Conservation (phyloP, 2,329 filamentous ascomycete species). For the Emergomyces orientalis region DNA sequence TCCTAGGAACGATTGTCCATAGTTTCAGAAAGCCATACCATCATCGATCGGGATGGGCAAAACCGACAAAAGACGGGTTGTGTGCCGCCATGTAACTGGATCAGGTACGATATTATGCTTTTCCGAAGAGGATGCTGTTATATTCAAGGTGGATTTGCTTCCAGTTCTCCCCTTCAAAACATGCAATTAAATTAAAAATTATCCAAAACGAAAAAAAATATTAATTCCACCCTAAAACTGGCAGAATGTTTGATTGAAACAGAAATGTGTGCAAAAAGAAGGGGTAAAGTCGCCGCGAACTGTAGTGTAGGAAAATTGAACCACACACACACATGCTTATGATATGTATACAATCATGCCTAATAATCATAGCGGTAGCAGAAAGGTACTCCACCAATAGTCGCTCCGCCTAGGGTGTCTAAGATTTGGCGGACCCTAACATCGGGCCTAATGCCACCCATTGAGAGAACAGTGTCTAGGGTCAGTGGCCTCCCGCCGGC, state of each 20-base stretch:
- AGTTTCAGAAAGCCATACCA: not conserved
- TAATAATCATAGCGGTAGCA: conserved; percentile 10
- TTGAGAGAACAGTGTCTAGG: not conserved
- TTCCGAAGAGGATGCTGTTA: not conserved
- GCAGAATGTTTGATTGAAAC: not conserved
- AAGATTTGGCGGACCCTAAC: conserved; percentile 4
- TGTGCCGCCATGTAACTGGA: not conserved
- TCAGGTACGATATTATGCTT: not conserved
- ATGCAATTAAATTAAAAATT: conserved; percentile 1
- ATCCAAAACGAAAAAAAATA: not conserved
- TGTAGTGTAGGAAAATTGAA: not conserved
- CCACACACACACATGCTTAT: not conserved
- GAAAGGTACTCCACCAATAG: not conserved
- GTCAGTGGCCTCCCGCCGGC: not conserved
- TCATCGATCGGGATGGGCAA: not conserved
- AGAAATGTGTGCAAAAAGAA: not conserved
- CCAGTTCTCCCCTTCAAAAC: not conserved
- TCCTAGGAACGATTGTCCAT: not conserved
- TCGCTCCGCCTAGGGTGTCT: conserved; percentile 5
- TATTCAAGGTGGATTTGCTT: not conserved
- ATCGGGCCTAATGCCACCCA: conserved; percentile 4
- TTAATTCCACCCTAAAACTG: not conserved
- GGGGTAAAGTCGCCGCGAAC: not conserved
- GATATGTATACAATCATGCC: not conserved
- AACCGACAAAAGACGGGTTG: not conserved